These are phyloP conservation scores for Rhodotorula paludigena DNA, from an alignment of 768 basidiomycete species.

Conservation along the genomic window DNA sequence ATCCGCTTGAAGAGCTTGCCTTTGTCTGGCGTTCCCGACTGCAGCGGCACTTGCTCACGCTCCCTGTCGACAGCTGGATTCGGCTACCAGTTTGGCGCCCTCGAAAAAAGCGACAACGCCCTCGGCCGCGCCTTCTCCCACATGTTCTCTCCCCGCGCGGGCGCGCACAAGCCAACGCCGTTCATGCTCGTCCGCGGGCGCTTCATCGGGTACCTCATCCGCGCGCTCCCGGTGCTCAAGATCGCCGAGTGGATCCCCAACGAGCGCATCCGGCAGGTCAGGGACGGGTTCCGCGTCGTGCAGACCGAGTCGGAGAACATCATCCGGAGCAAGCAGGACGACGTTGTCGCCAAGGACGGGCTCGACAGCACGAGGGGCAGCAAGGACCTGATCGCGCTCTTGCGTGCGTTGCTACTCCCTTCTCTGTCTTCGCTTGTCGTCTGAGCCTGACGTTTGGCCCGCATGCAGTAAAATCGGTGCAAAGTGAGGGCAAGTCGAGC, in stretches of 20 bases:
- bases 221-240: conserved; percentile 26
- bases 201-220: conserved; percentile 18
- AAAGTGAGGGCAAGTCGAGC: conserved; percentile 12
- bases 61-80: conserved; percentile 33
- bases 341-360: conserved; percentile 26
- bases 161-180: neutral
- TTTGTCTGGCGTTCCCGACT: neutral
- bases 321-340: conserved; percentile 26
- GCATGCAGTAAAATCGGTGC: conserved; percentile 20
- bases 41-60: neutral
- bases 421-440: no score
- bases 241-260: conserved; percentile 29
- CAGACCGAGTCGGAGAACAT: conserved; percentile 36
- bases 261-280: conserved; percentile 3
- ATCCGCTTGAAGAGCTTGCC: no score
- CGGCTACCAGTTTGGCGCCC: conserved; percentile 33
- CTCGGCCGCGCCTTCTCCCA: conserved; percentile 34
- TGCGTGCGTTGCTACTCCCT: conserved; percentile 16
- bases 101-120: conserved; percentile 15
- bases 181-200: neutral
- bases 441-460: neutral
- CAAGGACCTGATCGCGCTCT: conserved; percentile 34
- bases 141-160: conserved; percentile 26
- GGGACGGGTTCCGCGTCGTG: conserved; percentile 26
- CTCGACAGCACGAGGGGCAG: conserved; percentile 12